Evolutionary conservation across 1,284 basidiomycete genomes (phyloP), one percentile per base, ranked within the genome.

Genomic region (Vanrija sp.): DNA sequence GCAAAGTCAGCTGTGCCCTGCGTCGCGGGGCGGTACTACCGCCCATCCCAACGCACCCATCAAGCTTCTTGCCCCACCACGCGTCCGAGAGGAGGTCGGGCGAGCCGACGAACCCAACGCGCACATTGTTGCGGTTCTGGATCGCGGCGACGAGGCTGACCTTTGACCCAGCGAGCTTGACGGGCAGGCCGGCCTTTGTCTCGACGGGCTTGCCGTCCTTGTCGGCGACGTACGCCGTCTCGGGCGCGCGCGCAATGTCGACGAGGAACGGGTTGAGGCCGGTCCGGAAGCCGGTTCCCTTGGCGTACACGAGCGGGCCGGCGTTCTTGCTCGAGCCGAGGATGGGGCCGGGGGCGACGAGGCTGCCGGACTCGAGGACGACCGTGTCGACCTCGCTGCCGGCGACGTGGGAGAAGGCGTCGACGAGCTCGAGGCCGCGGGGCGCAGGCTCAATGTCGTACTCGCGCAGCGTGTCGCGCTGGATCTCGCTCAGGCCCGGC

Each of bases 81-180:
- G 63, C 56, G 57, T 82, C 76, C 19, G 82, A 84, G 72, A 98
- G 87, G 56, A 94, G 62, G 8, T 88, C 86, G 1, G 85, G 79
- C 35, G 89, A 85, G 9, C 94, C 95, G 3, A 88, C 80, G 77
- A 91, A 96, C 3, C 85, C 83, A 22, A 86, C 84, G 10, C 94
- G 81, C 0, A 86, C 85, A 63, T 88, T 90, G 54, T 83, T 83
- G 22, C 80, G 77, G 1, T 90, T 84, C 77, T 98, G 95, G 80
- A 98, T 89, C 6, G 89, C 94, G 4, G 86, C 87, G 42, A 92
- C 89, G 37, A 97, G 78, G 24, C 82, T 80, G 41, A 91, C 79
- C 36, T 82, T 81, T 58, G 83, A 83, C 5, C 91, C 92, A 0
- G 87, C 87, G 82, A 53, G 86, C 76, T 56, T 85, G 81, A 73